Percentiles rank a stretch among this genome's conserved stretches.
phyloP scores from a whole-genome alignment of 2,329 filamentous ascomycete species.

The Neonectria punicea region DNA sequence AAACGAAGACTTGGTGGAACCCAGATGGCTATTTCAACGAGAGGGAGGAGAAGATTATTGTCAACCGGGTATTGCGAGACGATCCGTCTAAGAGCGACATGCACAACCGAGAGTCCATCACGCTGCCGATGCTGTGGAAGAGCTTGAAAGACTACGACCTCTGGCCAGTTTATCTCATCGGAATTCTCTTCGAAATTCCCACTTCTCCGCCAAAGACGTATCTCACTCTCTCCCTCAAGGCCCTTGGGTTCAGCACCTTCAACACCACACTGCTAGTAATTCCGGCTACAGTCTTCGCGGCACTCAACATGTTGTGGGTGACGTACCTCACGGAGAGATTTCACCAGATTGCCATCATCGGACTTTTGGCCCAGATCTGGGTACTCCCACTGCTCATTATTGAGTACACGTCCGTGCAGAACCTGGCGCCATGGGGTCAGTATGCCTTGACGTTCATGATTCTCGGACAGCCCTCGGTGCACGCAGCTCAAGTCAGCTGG shows the following conservation, averaged over 20 bases:
- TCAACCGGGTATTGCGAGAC: slow-evolving; percentile 65
- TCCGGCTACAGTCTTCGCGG: slow-evolving; percentile 42
- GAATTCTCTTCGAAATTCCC: slow-evolving; percentile 54
- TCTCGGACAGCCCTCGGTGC: slow-evolving; percentile 16
- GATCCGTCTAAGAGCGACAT: slow-evolving; percentile 66
- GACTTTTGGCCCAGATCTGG: slow-evolving; percentile 18
- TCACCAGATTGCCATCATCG: slow-evolving; percentile 21
- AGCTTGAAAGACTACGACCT: slow-evolving; percentile 64
- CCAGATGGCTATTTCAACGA: slow-evolving; percentile 67
- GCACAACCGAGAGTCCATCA: slow-evolving; percentile 64
- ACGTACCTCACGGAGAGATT: slow-evolving; percentile 15
- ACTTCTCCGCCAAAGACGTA: slow-evolving; percentile 54
- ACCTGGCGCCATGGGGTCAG: slow-evolving; percentile 14
- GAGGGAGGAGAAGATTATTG: slow-evolving; percentile 66
- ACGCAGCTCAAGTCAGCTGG: slow-evolving; percentile 23
- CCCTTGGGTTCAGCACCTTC: slow-evolving; percentile 56
- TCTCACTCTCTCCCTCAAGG: slow-evolving; percentile 54
- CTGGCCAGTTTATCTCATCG: slow-evolving; percentile 64
- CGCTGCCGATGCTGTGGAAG: slow-evolving; percentile 56
- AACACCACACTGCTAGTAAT: slow-evolving; percentile 59
- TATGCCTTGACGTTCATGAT: slow-evolving; percentile 25
- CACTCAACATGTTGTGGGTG: slow-evolving; percentile 22
- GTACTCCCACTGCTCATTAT: slow-evolving; percentile 17
- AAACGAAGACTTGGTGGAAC: slow-evolving; percentile 14
- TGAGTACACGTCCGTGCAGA: slow-evolving; percentile 18